A percentile compares a stretch with the other conserved stretches of the same genome.
Evolutionary conservation across 768 basidiomycete species (phyloP).

Genomic region (Mycena indigotica): DNA sequence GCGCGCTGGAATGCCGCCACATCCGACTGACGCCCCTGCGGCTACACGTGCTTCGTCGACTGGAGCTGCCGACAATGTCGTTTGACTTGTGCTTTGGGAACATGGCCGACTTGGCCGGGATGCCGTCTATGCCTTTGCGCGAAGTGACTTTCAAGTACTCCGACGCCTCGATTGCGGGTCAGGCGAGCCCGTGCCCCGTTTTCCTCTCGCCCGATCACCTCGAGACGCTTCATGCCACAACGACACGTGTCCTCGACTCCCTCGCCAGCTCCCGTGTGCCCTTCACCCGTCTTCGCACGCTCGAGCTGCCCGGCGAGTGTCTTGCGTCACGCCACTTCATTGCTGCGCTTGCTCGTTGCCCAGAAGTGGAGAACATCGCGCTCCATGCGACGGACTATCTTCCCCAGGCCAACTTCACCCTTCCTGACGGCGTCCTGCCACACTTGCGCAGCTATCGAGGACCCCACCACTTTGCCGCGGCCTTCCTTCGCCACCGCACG

Average conservation of each 20-base stretch:
- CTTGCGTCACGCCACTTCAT: constrained; percentile 27
- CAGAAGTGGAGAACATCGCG: constrained; percentile 28
- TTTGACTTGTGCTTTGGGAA: constrained; percentile 28
- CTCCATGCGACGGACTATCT: neutral
- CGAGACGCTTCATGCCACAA: constrained; percentile 33
- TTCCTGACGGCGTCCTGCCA: constrained; percentile 7
- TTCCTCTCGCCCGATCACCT: constrained; percentile 30
- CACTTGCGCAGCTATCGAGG: neutral
- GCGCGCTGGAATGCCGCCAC: constrained; percentile 37
- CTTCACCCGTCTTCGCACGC: constrained; percentile 21
- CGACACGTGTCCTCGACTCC: constrained; percentile 27
- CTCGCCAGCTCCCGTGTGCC: constrained; percentile 19
- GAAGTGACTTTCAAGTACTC: constrained; percentile 11
- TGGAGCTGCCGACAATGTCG: constrained; percentile 34
- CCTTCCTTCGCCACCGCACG: constrained; percentile 2
- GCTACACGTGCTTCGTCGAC: constrained; percentile 31
- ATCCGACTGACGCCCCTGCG: constrained; percentile 35
- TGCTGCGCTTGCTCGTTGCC: constrained; percentile 30
- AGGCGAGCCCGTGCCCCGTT: neutral
- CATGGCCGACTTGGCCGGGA: neutral
- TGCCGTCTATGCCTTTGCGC: neutral
- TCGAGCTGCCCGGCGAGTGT: constrained; percentile 29
- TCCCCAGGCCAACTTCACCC: neutral
- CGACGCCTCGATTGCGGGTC: constrained; percentile 1
- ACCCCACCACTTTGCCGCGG: constrained; percentile 5